Percentiles rank a stretch among this genome's conserved stretches.
Conservation (phyloP, 257 asterid species). For the Vinca minor region DNA sequence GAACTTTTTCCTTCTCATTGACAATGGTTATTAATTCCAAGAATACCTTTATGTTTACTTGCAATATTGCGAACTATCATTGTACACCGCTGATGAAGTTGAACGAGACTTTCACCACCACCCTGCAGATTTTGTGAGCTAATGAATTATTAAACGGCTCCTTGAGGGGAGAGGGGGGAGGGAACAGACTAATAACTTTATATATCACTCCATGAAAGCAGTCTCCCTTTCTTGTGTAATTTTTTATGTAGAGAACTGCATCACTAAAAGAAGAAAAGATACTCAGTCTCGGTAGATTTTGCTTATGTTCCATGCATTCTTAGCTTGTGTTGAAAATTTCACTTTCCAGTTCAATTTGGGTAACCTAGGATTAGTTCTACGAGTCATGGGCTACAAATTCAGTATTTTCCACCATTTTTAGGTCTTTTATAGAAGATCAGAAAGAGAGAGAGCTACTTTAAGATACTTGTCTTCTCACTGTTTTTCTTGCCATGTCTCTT, state of each 20-base stretch:
- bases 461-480: not conserved
- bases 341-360: not conserved
- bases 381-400: not conserved
- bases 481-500: too few species aligned
- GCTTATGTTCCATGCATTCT: too few species aligned
- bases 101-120: constrained; percentile 89
- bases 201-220: not conserved
- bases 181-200: not conserved
- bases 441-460: not conserved
- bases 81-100: constrained; percentile 68
- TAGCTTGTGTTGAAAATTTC: not conserved
- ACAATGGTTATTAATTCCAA: not conserved
- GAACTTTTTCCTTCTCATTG: not conserved
- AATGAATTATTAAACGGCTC: not conserved
- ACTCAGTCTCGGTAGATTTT: too few species aligned
- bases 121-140: constrained; percentile 46
- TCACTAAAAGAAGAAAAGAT: not conserved
- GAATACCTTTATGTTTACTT: constrained; percentile 48
- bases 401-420: too few species aligned
- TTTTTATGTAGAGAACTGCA: not conserved
- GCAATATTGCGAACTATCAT: constrained; percentile 57
- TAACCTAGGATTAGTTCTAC: too few species aligned
- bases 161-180: not conserved
- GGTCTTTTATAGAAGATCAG: not conserved
- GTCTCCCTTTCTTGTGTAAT: too few species aligned